Evolutionary conservation across 768 basidiomycete genomes (phyloP).

Genomic region (Kwoniella europaea): DNA sequence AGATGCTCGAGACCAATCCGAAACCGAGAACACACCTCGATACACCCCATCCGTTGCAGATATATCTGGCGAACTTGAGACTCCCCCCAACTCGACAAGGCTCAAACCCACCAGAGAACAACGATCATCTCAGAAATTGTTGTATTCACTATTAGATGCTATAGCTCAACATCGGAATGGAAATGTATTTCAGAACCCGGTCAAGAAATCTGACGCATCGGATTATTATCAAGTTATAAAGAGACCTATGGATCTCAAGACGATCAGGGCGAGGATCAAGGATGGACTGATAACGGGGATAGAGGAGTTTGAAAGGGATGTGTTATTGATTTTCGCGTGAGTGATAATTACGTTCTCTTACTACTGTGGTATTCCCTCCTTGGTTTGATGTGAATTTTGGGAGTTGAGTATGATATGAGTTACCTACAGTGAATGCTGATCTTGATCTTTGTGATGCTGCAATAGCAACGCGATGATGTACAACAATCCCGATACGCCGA

Average conservation of each 20-base stretch:
- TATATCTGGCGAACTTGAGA: neutral
- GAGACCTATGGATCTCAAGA: conserved; percentile 94
- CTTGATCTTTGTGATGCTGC: no score
- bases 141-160: conserved; percentile 76
- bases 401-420: no score
- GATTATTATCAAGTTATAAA: conserved; percentile 92
- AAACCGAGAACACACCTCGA: conserved; percentile 13
- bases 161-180: conserved; percentile 86
- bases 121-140: conserved; percentile 71
- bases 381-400: no score
- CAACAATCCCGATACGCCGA: conserved; percentile 81
- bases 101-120: conserved; percentile 24
- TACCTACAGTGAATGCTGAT: no score
- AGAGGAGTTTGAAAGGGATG: conserved; percentile 85
- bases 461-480: conserved; percentile 88
- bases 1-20: conserved; percentile 23
- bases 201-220: conserved; percentile 83
- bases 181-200: conserved; percentile 87
- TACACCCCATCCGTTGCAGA: neutral
- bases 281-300: conserved; percentile 81
- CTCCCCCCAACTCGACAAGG: neutral
- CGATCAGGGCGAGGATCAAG: conserved; percentile 81
- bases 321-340: conserved; percentile 85
- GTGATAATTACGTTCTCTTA: conserved; percentile 8
- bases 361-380: no score